Percentiles rank a stretch among this genome's conserved stretches.
These are phyloP conservation scores for Lentinus tigrinus DNA, from an alignment of 768 basidiomycete genomes.

Conservation along the genomic window DNA sequence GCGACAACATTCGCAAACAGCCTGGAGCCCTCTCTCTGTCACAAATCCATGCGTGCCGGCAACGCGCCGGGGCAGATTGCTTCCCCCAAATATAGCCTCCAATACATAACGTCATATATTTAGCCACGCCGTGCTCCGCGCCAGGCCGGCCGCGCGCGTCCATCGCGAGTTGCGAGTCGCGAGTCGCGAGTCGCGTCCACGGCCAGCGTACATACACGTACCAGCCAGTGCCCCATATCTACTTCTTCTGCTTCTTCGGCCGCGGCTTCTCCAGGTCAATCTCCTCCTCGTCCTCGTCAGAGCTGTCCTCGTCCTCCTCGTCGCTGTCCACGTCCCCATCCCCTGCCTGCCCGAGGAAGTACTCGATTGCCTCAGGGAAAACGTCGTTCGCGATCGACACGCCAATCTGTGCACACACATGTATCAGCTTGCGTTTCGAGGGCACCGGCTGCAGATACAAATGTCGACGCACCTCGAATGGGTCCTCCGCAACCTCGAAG, in stretches of 20 bases:
- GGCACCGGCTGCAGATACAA: background rate
- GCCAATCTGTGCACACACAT: constrained; percentile 54
- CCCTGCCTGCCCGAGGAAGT: constrained; percentile 68
- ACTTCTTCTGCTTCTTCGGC: constrained; percentile 66
- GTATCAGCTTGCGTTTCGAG: constrained; percentile 1
- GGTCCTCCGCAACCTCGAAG: constrained; percentile 67
- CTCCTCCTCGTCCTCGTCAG: constrained; percentile 79
- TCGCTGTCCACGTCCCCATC: constrained; percentile 64
- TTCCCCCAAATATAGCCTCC: constrained; percentile 16
- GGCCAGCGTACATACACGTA: background rate
- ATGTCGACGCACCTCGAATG: constrained; percentile 56
- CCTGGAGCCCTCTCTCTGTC: too few relatives aligned
- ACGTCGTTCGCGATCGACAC: constrained; percentile 71
- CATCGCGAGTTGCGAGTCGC: background rate
- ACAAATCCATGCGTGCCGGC: too few relatives aligned
- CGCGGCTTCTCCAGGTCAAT: constrained; percentile 87
- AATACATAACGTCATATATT: constrained; percentile 9
- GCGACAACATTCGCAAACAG: constrained; percentile 8
- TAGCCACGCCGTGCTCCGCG: background rate
- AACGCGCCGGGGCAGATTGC: background rate
- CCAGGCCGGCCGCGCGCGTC: too few relatives aligned
- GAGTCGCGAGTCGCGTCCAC: background rate
- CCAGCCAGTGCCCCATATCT: constrained; percentile 30
- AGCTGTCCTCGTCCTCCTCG: constrained; percentile 65
- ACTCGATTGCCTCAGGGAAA: constrained; percentile 79